A percentile compares a stretch with the other conserved stretches of the same genome.
These are phyloP conservation scores for Cyclotella kingstonii DNA, from an alignment of 108 stramenopile genomes.

Conservation along the genomic window DNA sequence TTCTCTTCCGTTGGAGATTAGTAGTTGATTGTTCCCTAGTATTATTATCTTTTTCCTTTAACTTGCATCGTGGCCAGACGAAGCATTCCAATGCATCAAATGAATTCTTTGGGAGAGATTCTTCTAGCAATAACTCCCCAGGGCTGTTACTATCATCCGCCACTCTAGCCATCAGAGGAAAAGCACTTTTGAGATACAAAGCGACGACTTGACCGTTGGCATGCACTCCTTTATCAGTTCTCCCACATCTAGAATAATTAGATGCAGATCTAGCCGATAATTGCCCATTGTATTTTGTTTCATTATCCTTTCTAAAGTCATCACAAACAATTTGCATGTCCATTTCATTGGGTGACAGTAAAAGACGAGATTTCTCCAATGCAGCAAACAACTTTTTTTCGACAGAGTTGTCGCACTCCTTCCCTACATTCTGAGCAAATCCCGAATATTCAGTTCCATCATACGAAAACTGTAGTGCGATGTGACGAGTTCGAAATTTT, in stretches of 20 bases:
- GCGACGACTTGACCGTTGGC: constrained; percentile 95
- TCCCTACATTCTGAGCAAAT: constrained; percentile 78
- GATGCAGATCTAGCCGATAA: constrained; percentile 28
- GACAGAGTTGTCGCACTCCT: constrained; percentile 71
- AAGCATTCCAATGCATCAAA: constrained; percentile 47
- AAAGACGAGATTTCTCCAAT: constrained; percentile 65
- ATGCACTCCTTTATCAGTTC: constrained; percentile 95
- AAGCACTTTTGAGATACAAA: constrained; percentile 75
- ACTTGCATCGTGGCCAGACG: constrained; percentile 41
- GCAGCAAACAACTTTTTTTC: constrained; percentile 87
- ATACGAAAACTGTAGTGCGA: constrained; percentile 88
- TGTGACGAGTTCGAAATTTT: constrained; percentile 59
- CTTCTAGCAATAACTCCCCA: constrained; percentile 39
- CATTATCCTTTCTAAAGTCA: background rate
- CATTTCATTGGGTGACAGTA: constrained; percentile 47
- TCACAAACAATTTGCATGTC: constrained; percentile 1
- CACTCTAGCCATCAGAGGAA: constrained; percentile 48
- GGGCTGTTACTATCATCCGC: constrained; percentile 32
- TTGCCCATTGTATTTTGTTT: background rate
- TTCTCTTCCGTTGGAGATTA: constrained; percentile 31
- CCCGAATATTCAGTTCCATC: constrained; percentile 85
- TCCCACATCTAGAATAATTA: constrained; percentile 91
- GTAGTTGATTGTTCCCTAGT: constrained; percentile 1
- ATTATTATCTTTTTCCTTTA: constrained; percentile 1
- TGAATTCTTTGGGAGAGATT: constrained; percentile 68